Evolutionary conservation across 2,329 filamentous ascomycete species (phyloP).

Genomic region (Tolypocladium pustulatum): DNA sequence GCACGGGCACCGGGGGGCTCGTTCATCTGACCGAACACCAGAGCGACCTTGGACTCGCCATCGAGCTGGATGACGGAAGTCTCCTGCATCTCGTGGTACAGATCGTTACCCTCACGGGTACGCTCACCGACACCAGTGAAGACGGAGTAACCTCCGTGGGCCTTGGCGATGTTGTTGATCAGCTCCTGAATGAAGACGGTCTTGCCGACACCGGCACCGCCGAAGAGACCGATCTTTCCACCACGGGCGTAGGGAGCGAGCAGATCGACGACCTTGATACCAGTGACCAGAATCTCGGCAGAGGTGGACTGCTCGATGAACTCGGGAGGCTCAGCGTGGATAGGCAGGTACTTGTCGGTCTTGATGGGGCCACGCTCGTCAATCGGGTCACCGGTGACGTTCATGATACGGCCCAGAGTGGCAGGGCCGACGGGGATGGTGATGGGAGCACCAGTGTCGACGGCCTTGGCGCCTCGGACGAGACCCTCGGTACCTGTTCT

Average conservation of each 20-base stretch:
- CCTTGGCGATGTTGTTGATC: slow-evolving; percentile 99
- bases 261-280: slow-evolving; percentile 99
- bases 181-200: slow-evolving; percentile 99
- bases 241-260: slow-evolving; percentile 98
- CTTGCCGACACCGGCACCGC: slow-evolving; percentile 99
- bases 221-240: slow-evolving; percentile 99
- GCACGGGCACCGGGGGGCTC: slow-evolving; percentile 99
- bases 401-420: slow-evolving; percentile 98
- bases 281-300: slow-evolving; percentile 93
- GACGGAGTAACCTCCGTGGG: slow-evolving; percentile 99
- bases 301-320: slow-evolving; percentile 95
- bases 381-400: slow-evolving; percentile 99
- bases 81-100: slow-evolving; percentile 99
- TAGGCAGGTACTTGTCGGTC: slow-evolving; percentile 74
- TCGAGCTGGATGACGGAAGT: slow-evolving; percentile 99
- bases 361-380: slow-evolving; percentile 99
- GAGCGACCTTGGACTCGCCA: slow-evolving; percentile 97
- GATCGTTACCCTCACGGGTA: slow-evolving; percentile 99
- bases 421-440: slow-evolving; percentile 87
- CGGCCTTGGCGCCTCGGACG: slow-evolving; percentile 75
- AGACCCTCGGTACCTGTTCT: slow-evolving; percentile 93
- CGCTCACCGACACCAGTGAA: slow-evolving; percentile 99
- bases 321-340: slow-evolving; percentile 85
- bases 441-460: slow-evolving; percentile 90
- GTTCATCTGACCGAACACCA: slow-evolving; percentile 99